These are phyloP conservation scores for Phytophthora meadii DNA, from an alignment of 352 stramenopile genomes.

Conservation along the genomic window DNA sequence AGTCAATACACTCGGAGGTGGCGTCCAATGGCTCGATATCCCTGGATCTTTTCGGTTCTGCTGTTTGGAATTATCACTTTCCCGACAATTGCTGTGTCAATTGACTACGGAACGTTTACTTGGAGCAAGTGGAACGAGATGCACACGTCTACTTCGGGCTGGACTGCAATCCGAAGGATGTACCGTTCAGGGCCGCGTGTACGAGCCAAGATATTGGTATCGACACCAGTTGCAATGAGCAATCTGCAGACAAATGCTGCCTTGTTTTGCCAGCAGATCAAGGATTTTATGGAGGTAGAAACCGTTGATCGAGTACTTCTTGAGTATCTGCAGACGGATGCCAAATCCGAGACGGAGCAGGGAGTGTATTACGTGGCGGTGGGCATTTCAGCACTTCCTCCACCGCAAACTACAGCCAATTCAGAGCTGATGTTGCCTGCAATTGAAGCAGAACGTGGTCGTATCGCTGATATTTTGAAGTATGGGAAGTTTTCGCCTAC, in stretches of 20 bases:
- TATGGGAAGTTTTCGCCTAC: slow-evolving; percentile 4
- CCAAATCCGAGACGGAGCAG: slow-evolving; percentile 4
- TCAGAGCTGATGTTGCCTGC: slow-evolving; percentile 7
- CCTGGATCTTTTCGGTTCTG: slow-evolving; percentile 3
- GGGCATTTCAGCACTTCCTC: slow-evolving; percentile 29
- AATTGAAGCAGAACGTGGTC: slow-evolving; percentile 28
- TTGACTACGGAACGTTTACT: slow-evolving; percentile 25
- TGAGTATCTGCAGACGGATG: slow-evolving; percentile 33
- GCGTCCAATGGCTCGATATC: not conserved
- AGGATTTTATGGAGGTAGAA: slow-evolving; percentile 19
- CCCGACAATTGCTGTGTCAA: slow-evolving; percentile 3
- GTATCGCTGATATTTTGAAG: slow-evolving; percentile 23
- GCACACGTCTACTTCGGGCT: slow-evolving; percentile 6
- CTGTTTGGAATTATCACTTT: slow-evolving; percentile 1
- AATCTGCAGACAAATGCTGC: slow-evolving; percentile 16
- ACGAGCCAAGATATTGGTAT: slow-evolving; percentile 29
- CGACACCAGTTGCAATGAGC: slow-evolving; percentile 15
- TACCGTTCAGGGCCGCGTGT: slow-evolving; percentile 22
- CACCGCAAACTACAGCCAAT: slow-evolving; percentile 11
- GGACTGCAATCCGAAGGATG: not conserved
- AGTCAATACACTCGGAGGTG: too few relatives aligned
- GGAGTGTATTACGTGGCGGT: slow-evolving; percentile 22
- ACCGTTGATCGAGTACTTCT: slow-evolving; percentile 24
- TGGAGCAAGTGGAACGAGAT: slow-evolving; percentile 19
- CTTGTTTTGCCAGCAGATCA: slow-evolving; percentile 30